phyloP scores from a whole-genome alignment of 2,329 filamentous ascomycete genomes.

The Pseudogymnoascus sp. region DNA sequence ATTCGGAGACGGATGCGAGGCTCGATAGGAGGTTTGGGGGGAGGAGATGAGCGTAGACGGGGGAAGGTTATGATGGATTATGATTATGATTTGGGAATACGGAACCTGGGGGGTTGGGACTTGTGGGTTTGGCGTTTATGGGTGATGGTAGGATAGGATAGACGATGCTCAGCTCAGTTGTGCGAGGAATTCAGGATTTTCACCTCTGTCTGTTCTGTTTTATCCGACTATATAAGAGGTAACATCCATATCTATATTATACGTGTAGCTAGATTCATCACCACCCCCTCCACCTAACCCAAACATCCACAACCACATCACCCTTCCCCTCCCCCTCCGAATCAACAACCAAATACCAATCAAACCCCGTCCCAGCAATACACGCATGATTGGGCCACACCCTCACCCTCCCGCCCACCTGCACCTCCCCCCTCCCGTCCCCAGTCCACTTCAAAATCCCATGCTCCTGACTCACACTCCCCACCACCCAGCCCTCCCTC shows the following conservation, averaged over 20 bases:
- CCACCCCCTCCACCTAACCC: slow-evolving; percentile 64
- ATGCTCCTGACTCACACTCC: slow-evolving; percentile 69
- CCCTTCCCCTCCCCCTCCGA: slow-evolving; percentile 43
- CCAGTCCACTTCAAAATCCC: slow-evolving; percentile 57
- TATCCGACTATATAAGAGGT: background rate
- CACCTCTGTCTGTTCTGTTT: background rate
- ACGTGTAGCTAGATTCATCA: slow-evolving; percentile 29
- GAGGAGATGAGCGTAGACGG: slow-evolving; percentile 9
- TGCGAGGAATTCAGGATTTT: background rate
- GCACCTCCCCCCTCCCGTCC: slow-evolving; percentile 39
- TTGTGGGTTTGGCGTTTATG: background rate
- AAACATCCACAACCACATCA: slow-evolving; percentile 64
- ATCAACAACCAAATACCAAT: slow-evolving; percentile 68
- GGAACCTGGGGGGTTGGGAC: background rate
- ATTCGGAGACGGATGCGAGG: background rate
- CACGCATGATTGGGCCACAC: slow-evolving; percentile 79
- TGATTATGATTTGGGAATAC: background rate
- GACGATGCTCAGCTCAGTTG: background rate
- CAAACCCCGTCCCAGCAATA: slow-evolving; percentile 62
- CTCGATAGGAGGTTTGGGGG: background rate
- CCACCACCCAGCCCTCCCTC: slow-evolving; percentile 55
- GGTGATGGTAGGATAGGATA: background rate
- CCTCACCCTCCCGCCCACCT: slow-evolving; percentile 57
- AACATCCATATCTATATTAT: background rate
- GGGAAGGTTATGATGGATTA: slow-evolving; percentile 7